Conservation (phyloP, 208 protist genomes). For the Trypanosoma lewisi region DNA sequence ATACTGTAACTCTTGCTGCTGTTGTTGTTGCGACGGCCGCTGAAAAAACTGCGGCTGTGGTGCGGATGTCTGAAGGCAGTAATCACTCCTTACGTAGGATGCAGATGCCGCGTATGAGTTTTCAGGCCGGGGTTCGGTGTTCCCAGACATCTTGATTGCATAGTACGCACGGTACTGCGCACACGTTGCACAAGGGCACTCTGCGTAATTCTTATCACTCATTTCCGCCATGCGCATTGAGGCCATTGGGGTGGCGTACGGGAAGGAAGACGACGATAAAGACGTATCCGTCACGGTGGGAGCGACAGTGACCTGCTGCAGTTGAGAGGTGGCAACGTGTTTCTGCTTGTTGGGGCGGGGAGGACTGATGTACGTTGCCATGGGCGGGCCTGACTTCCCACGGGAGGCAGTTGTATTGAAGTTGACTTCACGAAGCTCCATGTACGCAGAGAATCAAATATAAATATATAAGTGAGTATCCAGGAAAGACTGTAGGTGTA, state of each 20-base stretch:
- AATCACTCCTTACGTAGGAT: not conserved
- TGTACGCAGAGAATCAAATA: conserved; percentile 8
- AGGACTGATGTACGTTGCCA: conserved; percentile 60
- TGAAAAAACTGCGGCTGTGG: too few species aligned
- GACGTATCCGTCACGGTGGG: conserved; percentile 13
- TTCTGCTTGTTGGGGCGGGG: conserved; percentile 35
- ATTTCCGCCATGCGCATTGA: conserved; percentile 24
- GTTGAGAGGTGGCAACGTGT: not conserved
- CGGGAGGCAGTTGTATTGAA: conserved; percentile 24
- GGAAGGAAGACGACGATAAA: not conserved
- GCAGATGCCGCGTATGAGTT: not conserved
- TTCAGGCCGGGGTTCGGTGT: not conserved
- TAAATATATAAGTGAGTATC: conserved; percentile 7
- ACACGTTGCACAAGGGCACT: conserved; percentile 53
- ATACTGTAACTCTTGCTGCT: conserved; percentile 1
- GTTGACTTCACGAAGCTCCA: conserved; percentile 50
- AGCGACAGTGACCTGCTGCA: not conserved
- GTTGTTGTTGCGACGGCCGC: conserved; percentile 4
- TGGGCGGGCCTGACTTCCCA: conserved; percentile 4
- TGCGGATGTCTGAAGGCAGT: too few species aligned
- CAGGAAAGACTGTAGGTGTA: not conserved
- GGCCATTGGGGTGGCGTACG: not conserved
- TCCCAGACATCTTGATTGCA: conserved; percentile 4
- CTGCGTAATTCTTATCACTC: conserved; percentile 28
- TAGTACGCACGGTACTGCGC: conserved; percentile 40